A percentile compares a stretch with the other conserved stretches of the same genome.
These are phyloP conservation scores for Mycena vitilis DNA, from an alignment of 768 basidiomycete species.

Conservation along the genomic window DNA sequence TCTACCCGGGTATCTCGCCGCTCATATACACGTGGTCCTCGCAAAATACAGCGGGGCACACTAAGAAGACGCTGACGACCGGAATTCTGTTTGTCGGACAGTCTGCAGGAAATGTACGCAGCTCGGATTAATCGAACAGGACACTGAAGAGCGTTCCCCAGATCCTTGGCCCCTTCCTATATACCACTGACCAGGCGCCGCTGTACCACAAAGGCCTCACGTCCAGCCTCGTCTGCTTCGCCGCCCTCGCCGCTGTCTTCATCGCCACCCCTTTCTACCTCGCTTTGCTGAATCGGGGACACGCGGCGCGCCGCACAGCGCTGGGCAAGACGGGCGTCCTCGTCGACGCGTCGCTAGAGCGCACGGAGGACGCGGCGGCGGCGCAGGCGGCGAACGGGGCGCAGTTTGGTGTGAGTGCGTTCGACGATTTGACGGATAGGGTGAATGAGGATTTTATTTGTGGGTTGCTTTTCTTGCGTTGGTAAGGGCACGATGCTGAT, in stretches of 20 bases:
- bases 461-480: not conserved
- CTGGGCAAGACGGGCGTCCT: slow-evolving; percentile 26
- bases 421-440: slow-evolving; percentile 33
- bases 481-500: not conserved
- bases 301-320: slow-evolving; percentile 18
- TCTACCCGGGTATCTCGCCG: slow-evolving; percentile 36
- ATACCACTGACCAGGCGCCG: slow-evolving; percentile 36
- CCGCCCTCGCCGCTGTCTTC: slow-evolving; percentile 7
- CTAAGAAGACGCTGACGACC: slow-evolving; percentile 48
- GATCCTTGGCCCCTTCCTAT: slow-evolving; percentile 37
- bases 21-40: slow-evolving; percentile 39
- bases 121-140: not conserved
- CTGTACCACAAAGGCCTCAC: slow-evolving; percentile 31
- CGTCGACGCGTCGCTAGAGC: slow-evolving; percentile 34
- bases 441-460: slow-evolving; percentile 37
- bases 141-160: not conserved
- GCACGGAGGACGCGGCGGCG: slow-evolving; percentile 28
- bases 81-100: slow-evolving; percentile 51
- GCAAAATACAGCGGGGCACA: slow-evolving; percentile 47
- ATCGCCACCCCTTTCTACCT: slow-evolving; percentile 27
- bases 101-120: slow-evolving; percentile 48
- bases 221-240: slow-evolving; percentile 32
- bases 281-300: slow-evolving; percentile 27
- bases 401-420: slow-evolving; percentile 28
- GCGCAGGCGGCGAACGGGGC: slow-evolving; percentile 34